Conservation (phyloP, 768 basidiomycete genomes). For the Imleria badia region DNA sequence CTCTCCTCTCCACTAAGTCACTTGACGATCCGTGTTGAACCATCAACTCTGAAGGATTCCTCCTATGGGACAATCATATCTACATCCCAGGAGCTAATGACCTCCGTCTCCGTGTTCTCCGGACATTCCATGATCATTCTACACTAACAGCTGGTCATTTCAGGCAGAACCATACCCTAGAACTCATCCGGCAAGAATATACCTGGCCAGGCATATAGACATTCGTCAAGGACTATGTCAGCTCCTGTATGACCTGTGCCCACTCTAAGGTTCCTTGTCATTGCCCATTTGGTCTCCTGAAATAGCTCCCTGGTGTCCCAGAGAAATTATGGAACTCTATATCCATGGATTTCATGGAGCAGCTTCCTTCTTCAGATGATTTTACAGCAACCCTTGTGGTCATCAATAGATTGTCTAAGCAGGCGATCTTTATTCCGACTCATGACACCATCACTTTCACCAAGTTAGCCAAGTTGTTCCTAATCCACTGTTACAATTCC, state of each 20-base stretch:
- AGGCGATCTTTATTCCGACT: not conserved
- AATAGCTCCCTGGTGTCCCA: not conserved
- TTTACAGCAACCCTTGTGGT: not conserved
- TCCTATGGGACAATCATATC: not conserved
- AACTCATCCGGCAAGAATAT: not conserved
- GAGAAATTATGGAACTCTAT: not conserved
- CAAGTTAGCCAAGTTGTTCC: not conserved
- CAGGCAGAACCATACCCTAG: not conserved
- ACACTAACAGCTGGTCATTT: not conserved
- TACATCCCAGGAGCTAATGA: not conserved
- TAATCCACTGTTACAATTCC: no score
- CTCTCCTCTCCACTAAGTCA: not conserved
- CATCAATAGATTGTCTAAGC: not conserved
- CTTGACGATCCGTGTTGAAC: not conserved
- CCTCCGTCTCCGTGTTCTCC: not conserved
- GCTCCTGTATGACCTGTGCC: not conserved
- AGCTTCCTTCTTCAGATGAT: not conserved
- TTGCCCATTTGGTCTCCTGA: not conserved
- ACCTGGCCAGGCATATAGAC: not conserved
- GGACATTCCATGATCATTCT: not conserved
- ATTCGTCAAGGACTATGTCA: not conserved
- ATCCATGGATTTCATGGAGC: conserved; percentile 4
- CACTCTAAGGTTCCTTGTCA: not conserved
- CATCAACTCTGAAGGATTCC: not conserved
- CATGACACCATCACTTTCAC: not conserved